These are phyloP conservation scores for Leishmania mexicana DNA, from an alignment of 208 protist species.

Conservation along the genomic window DNA sequence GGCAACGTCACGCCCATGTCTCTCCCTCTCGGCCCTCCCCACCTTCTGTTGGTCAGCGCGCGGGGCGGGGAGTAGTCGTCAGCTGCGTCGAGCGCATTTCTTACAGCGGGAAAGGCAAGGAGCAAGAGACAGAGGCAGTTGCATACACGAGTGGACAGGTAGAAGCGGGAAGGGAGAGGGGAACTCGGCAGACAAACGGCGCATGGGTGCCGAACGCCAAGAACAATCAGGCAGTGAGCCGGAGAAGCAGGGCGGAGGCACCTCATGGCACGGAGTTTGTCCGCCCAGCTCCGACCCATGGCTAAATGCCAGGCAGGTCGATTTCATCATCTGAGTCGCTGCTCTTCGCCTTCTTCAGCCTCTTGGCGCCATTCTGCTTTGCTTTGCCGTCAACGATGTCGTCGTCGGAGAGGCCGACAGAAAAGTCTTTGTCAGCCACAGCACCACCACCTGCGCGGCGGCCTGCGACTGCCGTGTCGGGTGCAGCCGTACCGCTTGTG, in stretches of 20 bases:
- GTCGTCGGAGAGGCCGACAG: slow-evolving; percentile 43
- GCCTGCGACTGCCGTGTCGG: slow-evolving; percentile 29
- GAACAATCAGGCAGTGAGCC: neutral
- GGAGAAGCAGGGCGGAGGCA: neutral
- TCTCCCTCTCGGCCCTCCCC: neutral
- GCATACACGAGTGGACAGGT: neutral
- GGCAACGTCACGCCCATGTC: neutral
- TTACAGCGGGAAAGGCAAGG: neutral
- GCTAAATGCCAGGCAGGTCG: slow-evolving; percentile 72
- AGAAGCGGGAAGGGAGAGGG: neutral
- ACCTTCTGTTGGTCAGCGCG: neutral
- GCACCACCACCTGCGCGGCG: slow-evolving; percentile 24
- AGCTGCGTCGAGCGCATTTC: neutral
- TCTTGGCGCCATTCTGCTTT: slow-evolving; percentile 13
- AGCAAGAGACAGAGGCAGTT: neutral
- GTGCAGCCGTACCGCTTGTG: slow-evolving; percentile 13
- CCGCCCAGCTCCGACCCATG: neutral
- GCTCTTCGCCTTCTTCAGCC: slow-evolving; percentile 36
- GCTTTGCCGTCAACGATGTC: slow-evolving; percentile 34
- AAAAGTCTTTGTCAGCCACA: slow-evolving; percentile 33
- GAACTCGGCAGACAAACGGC: neutral
- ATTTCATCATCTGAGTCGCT: slow-evolving; percentile 78
- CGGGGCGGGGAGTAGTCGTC: neutral
- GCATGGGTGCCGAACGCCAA: neutral
- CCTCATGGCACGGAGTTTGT: neutral